These are phyloP conservation scores for Gentiana dahurica DNA, from an alignment of 257 asterid species.

Conservation along the genomic window DNA sequence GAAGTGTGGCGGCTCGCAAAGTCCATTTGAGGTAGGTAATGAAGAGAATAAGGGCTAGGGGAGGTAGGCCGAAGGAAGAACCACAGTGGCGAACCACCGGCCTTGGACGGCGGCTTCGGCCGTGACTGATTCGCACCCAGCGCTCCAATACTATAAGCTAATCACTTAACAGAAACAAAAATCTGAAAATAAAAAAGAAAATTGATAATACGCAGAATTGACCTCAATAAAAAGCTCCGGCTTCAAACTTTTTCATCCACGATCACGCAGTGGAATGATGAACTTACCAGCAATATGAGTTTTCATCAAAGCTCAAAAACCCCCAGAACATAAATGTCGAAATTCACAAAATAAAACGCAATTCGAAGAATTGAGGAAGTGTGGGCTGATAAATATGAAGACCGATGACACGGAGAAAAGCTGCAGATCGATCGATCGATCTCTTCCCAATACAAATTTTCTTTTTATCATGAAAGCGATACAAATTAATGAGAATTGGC, in stretches of 20 bases:
- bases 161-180: neutral
- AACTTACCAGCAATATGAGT: no score
- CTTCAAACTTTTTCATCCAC: conserved; percentile 19
- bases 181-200: conserved; percentile 1
- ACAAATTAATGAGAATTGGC: no score
- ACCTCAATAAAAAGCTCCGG: neutral
- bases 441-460: no score
- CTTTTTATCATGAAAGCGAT: no score
- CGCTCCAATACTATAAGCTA: conserved; percentile 36
- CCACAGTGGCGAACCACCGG: conserved; percentile 84
- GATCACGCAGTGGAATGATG: neutral
- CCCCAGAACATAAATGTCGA: no score
- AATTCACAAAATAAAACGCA: no score
- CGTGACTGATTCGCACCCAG: conserved; percentile 99
- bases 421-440: no score
- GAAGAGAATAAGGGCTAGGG: conserved; percentile 71
- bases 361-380: no score
- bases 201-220: no score
- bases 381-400: no score
- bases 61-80: conserved; percentile 59
- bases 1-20: conserved; percentile 56
- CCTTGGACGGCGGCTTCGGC: conserved; percentile 86
- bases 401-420: no score
- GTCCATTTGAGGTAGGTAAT: conserved; percentile 83
- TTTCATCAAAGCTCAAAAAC: no score